Percentiles rank a stretch among this genome's conserved stretches.
Evolutionary conservation across 2,329 filamentous ascomycete genomes (phyloP).

Genomic region (Plenodomus tracheiphilus): DNA sequence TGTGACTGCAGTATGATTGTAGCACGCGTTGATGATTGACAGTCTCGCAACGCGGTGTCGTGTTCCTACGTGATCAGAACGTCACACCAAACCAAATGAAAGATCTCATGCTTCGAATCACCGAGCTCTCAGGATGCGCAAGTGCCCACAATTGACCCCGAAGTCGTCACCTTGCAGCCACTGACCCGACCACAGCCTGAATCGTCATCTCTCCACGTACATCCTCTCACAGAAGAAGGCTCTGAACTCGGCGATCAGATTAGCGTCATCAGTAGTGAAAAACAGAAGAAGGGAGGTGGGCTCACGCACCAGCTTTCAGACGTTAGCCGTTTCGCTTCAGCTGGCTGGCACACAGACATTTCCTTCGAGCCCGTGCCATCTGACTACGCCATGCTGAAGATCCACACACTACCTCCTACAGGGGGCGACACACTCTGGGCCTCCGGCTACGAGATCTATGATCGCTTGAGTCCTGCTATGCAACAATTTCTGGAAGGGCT

Average conservation of each 20-base stretch:
- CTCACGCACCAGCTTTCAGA: conserved; percentile 49
- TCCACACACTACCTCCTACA: conserved; percentile 38
- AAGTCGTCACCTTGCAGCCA: not conserved
- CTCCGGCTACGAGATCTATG: conserved; percentile 52
- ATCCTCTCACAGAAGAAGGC: conserved; percentile 52
- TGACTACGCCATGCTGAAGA: conserved; percentile 45
- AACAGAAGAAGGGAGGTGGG: conserved; percentile 36
- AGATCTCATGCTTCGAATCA: conserved; percentile 63
- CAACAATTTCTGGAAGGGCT: conserved; percentile 54
- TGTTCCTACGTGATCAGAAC: conserved; percentile 68
- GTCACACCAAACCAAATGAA: conserved; percentile 64
- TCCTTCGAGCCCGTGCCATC: conserved; percentile 48
- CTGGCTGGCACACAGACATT: conserved; percentile 58
- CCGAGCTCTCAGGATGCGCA: conserved; percentile 59
- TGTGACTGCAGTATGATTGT: conserved; percentile 3
- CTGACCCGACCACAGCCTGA: conserved; percentile 22
- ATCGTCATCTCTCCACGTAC: conserved; percentile 33
- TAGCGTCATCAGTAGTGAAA: conserved; percentile 44
- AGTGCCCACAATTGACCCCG: conserved; percentile 49
- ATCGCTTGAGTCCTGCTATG: conserved; percentile 53
- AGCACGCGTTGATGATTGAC: not conserved
- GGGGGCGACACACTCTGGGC: conserved; percentile 46
- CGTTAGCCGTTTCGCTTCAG: conserved; percentile 44
- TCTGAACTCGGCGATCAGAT: conserved; percentile 45
- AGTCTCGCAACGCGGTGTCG: conserved; percentile 71